Evolutionary conservation across 2,329 filamentous ascomycete genomes (phyloP).

Genomic region (Aureobasidium namibiae): DNA sequence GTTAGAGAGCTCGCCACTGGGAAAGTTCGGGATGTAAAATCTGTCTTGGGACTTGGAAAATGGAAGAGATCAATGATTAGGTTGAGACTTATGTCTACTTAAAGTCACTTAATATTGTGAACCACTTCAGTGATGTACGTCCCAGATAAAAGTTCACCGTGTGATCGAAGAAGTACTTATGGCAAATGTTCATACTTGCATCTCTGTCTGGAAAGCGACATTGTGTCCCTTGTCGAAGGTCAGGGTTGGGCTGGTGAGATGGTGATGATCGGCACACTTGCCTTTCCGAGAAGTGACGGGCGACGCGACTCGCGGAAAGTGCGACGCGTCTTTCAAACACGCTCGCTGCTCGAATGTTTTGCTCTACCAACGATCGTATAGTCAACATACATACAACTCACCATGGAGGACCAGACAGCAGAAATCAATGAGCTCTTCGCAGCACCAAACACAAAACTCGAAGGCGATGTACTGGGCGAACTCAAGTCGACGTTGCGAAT

Average conservation of each 20-base stretch:
- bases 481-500: slow-evolving; percentile 79
- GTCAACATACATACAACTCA: background rate
- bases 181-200: too few relatives aligned
- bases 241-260: background rate
- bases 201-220: too few relatives aligned
- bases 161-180: too few relatives aligned
- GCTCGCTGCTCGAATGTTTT: background rate
- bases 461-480: slow-evolving; percentile 71
- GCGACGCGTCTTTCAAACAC: background rate
- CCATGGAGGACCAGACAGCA: slow-evolving; percentile 38
- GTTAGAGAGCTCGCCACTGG: background rate
- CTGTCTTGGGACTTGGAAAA: too few relatives aligned
- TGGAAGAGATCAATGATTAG: too few relatives aligned
- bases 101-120: too few relatives aligned
- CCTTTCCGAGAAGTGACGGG: background rate
- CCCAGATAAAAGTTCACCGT: too few relatives aligned
- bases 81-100: too few relatives aligned
- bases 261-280: background rate
- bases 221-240: background rate
- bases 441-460: slow-evolving; percentile 45
- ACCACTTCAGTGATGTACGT: too few relatives aligned
- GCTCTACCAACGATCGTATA: background rate
- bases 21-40: background rate
- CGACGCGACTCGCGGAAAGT: background rate
- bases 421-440: slow-evolving; percentile 55